A percentile compares a stretch with the other conserved stretches of the same genome.
Conservation (phyloP, 768 basidiomycete species). For the Peribolospora baueri region DNA sequence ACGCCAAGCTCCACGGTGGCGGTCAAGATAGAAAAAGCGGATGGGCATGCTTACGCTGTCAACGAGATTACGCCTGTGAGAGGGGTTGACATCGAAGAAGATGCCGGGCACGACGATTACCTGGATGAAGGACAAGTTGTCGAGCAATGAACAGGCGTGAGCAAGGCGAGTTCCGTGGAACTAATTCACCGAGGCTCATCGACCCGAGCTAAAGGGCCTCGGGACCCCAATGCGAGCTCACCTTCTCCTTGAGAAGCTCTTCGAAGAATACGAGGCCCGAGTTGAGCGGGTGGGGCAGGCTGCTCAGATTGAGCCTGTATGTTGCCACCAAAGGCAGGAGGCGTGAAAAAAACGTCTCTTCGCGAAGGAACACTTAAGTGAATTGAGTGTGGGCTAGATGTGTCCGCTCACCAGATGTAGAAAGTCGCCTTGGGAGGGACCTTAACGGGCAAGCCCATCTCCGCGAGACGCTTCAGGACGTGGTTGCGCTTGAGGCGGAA, state of each 20-base stretch:
- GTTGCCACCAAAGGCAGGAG: too few relatives aligned
- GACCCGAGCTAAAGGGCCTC: not conserved
- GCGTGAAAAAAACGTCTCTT: too few relatives aligned
- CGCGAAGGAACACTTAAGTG: too few relatives aligned
- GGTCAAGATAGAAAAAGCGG: too few relatives aligned
- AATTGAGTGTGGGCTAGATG: too few relatives aligned
- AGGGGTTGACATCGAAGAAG: slow-evolving; percentile 22
- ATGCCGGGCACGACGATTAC: slow-evolving; percentile 62
- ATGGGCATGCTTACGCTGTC: slow-evolving; percentile 17
- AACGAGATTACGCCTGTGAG: slow-evolving; percentile 60
- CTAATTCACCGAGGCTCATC: slow-evolving; percentile 11
- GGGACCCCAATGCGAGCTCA: not conserved
- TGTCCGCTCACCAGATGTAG: slow-evolving; percentile 40
- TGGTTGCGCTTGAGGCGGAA: slow-evolving; percentile 82
- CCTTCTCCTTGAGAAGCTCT: slow-evolving; percentile 62
- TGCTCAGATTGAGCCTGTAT: slow-evolving; percentile 43
- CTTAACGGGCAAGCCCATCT: slow-evolving; percentile 44
- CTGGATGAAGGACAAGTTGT: not conserved
- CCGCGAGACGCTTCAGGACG: slow-evolving; percentile 52
- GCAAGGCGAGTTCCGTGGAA: slow-evolving; percentile 5
- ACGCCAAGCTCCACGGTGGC: slow-evolving; percentile 8
- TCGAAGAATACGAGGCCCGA: slow-evolving; percentile 89
- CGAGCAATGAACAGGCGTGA: not conserved
- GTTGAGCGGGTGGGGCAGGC: slow-evolving; percentile 55
- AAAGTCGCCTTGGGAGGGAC: slow-evolving; percentile 31